Evolutionary conservation across 192 early-diverging fungal species (phyloP).

Genomic region (Spizellomyces sp.): DNA sequence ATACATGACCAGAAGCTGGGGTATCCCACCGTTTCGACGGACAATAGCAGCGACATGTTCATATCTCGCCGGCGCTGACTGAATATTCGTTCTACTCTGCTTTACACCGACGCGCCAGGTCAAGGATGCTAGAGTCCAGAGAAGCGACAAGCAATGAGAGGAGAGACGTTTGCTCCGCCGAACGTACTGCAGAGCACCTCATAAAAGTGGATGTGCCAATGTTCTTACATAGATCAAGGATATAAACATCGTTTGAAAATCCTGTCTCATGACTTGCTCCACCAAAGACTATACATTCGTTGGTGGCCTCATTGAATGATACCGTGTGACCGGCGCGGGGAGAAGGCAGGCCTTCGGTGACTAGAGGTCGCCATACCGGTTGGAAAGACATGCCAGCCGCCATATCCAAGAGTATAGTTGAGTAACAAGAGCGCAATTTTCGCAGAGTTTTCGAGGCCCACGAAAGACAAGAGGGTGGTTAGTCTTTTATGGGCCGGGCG

Average conservation of each 20-base stretch:
- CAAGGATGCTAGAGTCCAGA: too few species aligned
- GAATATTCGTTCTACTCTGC: neutral
- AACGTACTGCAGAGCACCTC: too few species aligned
- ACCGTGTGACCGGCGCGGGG: slow-evolving; percentile 41
- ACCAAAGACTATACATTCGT: slow-evolving; percentile 36
- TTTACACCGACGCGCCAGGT: neutral
- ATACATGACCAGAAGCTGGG: slow-evolving; percentile 32
- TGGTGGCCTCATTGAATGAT: slow-evolving; percentile 3
- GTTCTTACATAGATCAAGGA: slow-evolving; percentile 31
- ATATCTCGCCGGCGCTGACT: slow-evolving; percentile 30
- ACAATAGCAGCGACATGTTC: slow-evolving; percentile 37
- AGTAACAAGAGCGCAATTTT: too few species aligned
- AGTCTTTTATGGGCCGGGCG: too few species aligned
- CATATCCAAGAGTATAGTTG: neutral
- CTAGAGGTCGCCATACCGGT: slow-evolving; percentile 1
- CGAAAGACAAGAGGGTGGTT: too few species aligned
- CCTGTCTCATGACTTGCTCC: slow-evolving; percentile 48
- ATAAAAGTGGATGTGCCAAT: too few species aligned
- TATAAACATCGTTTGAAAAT: slow-evolving; percentile 28
- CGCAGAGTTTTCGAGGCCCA: too few species aligned
- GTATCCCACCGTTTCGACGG: neutral
- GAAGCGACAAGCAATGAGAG: too few species aligned
- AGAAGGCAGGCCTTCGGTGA: slow-evolving; percentile 24
- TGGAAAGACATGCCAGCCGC: neutral
- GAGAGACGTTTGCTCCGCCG: too few species aligned